Evolutionary conservation across 441 rosid genomes (phyloP).

Genomic region (Biscutella laevigata): DNA sequence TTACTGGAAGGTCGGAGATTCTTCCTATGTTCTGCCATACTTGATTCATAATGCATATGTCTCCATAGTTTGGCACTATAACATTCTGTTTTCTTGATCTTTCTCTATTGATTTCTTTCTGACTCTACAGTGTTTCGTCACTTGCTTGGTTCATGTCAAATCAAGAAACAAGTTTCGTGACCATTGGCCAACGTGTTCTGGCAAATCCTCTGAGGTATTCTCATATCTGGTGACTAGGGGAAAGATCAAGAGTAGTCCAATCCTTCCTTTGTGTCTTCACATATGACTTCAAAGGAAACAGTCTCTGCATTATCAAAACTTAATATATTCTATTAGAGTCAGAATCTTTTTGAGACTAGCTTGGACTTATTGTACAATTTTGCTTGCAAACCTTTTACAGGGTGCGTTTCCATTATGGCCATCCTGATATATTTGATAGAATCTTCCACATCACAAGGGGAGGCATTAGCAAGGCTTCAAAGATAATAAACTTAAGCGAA

Average conservation of each 20-base stretch:
- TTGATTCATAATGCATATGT: neutral
- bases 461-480: slow-evolving; percentile 91
- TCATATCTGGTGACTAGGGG: slow-evolving; percentile 7
- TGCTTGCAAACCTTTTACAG: no score
- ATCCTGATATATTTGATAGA: slow-evolving; percentile 89
- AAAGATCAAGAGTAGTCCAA: slow-evolving; percentile 9
- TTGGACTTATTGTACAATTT: neutral
- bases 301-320: slow-evolving; percentile 16
- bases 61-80: slow-evolving; percentile 3
- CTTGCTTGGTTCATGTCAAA: slow-evolving; percentile 97
- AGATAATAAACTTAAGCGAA: slow-evolving; percentile 84
- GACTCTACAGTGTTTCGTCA: slow-evolving; percentile 73
- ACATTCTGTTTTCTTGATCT: neutral
- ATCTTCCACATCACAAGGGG: slow-evolving; percentile 90
- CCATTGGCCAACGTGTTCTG: slow-evolving; percentile 91
- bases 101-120: slow-evolving; percentile 18
- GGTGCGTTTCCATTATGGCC: slow-evolving; percentile 94
- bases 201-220: slow-evolving; percentile 85
- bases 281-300: slow-evolving; percentile 4
- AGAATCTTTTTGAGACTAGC: slow-evolving; percentile 1
- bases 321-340: neutral
- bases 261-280: slow-evolving; percentile 10
- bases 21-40: neutral
- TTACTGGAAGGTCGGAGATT: slow-evolving; percentile 72
- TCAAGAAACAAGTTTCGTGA: slow-evolving; percentile 91